Base-by-base conservation (phyloP, 2,329 filamentous ascomycete species). In the Aureobasidium uvarum region DNA sequence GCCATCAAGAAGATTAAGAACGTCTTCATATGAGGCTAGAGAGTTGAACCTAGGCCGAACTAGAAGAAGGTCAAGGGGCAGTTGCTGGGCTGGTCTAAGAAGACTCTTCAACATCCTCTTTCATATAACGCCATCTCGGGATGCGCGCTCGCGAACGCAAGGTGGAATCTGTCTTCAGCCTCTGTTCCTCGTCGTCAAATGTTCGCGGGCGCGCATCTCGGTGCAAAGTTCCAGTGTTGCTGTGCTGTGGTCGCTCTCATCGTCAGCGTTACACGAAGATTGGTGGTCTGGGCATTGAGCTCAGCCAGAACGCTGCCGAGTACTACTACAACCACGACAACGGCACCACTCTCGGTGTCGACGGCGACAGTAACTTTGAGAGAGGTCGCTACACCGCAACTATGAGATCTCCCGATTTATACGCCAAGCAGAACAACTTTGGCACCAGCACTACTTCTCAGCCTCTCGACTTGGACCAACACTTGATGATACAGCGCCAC, bases 1-100 rank as follows among this genome's bases (percentile, higher is more conserved):
- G 56, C 43, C 13, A 2, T 60, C n/a, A 60, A 60, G 56, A 60
- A 60, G 56, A 41, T 60, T 41, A 60, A 60, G 56, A 38, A 23
- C 13, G 28, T 25, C 43, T 60, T 60, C 14, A 60, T 48, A 41
- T 60, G 43, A 60, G 16, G 28, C 20, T 28, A 38, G 23, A 20
- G 28, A n/a, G n/a, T n/a, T n/a, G n/a, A n/a, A n/a, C n/a, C n/a
- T n/a, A n/a, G n/a, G n/a, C n/a, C n/a, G n/a, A n/a, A n/a, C n/a
- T n/a, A n/a, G n/a, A n/a, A n/a, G n/a, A n/a, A n/a, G n/a, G n/a
- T n/a, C n/a, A n/a, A n/a, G 25, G 25, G 25, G 25, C 25, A 25
- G 25, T 25, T 25, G 25, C 25, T 25, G 25, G 25, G 25, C n/a
- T 13, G 43, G 10, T 3, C 31, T 10, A 11, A 33, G n/a, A 23